phyloP scores from a whole-genome alignment of 257 asterid genomes.

The Linderniella brevidens region DNA sequence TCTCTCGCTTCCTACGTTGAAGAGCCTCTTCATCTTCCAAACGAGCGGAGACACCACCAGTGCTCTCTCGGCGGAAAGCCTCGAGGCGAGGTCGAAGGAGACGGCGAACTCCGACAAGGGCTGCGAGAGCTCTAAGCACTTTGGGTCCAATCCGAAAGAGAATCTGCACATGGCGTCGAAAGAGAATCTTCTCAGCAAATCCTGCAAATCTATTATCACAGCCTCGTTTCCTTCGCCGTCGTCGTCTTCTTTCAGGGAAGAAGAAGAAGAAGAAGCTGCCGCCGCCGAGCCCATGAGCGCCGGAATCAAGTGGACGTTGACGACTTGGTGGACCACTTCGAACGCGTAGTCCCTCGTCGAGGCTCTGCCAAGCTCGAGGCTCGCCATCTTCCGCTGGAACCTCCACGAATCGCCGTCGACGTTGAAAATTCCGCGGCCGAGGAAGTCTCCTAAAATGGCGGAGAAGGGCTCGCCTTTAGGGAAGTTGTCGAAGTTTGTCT shows the following conservation, averaged over 20 bases:
- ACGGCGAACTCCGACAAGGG: constrained; percentile 23
- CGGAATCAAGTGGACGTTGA: constrained; percentile 16
- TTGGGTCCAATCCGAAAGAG: constrained; percentile 32
- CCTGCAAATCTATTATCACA: constrained; percentile 35
- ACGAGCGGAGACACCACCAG: constrained; percentile 25
- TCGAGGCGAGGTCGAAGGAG: constrained; percentile 48
- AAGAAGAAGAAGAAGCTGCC: constrained; percentile 12
- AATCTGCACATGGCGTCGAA: constrained; percentile 38
- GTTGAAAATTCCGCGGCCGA: constrained; percentile 62
- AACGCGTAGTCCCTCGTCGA: constrained; percentile 22
- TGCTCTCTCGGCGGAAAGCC: constrained; percentile 38
- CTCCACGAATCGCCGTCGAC: constrained; percentile 54
- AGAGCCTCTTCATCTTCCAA: constrained; percentile 39
- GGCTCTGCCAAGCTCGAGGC: constrained; percentile 31
- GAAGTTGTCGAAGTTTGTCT: constrained; percentile 36
- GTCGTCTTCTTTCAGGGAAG: constrained; percentile 2
- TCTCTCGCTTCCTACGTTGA: constrained; percentile 42
- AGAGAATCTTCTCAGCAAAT: constrained; percentile 37
- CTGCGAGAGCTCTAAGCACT: constrained; percentile 19
- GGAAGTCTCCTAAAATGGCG: constrained; percentile 44
- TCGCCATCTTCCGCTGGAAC: constrained; percentile 34
- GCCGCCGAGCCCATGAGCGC: constrained; percentile 8
- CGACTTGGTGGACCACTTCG: constrained; percentile 20
- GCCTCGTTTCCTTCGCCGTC: not conserved
- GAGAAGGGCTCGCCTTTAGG: constrained; percentile 58